A percentile compares a stretch with the other conserved stretches of the same genome.
These are phyloP conservation scores for Trichoderma sp. DNA, from an alignment of 2,329 filamentous ascomycete species.

Conservation along the genomic window DNA sequence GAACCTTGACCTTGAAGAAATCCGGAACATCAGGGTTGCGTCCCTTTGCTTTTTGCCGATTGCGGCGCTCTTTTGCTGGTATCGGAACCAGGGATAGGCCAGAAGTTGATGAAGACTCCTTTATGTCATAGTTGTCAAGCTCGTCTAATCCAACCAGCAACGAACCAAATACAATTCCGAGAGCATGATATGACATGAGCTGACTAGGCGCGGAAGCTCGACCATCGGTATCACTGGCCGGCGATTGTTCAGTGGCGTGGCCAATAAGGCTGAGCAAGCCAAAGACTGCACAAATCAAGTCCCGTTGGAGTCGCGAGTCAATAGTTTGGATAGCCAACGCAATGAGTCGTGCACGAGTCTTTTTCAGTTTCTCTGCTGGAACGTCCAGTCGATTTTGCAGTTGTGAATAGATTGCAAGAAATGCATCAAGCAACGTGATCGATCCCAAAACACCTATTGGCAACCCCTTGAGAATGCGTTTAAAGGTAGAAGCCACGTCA, in stretches of 20 bases:
- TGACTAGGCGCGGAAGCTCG: conserved; percentile 56
- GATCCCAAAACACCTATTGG: conserved; percentile 68
- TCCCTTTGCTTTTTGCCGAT: conserved; percentile 28
- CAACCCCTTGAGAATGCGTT: conserved; percentile 62
- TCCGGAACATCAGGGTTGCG: conserved; percentile 29
- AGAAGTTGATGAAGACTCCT: conserved; percentile 42
- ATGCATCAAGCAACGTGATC: conserved; percentile 59
- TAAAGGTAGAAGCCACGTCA: conserved; percentile 69
- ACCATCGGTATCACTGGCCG: conserved; percentile 53
- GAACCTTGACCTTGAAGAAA: conserved; percentile 57
- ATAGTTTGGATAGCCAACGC: conserved; percentile 62
- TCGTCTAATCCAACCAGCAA: conserved; percentile 58
- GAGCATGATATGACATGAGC: conserved; percentile 63
- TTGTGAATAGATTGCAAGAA: conserved; percentile 62
- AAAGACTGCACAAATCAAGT: conserved; percentile 67
- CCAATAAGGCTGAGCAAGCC: conserved; percentile 65
- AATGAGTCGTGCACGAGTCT: conserved; percentile 64
- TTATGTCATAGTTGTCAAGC: conserved; percentile 53
- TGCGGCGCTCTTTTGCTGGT: conserved; percentile 43
- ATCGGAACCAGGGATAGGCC: conserved; percentile 47
- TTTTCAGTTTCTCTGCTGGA: conserved; percentile 54
- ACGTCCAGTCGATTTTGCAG: conserved; percentile 54
- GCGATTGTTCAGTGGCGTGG: conserved; percentile 54
- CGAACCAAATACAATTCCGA: conserved; percentile 67
- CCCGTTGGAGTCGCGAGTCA: conserved; percentile 60